Conservation (phyloP, 2,329 filamentous ascomycete genomes). For the Botrytis cinerea region DNA sequence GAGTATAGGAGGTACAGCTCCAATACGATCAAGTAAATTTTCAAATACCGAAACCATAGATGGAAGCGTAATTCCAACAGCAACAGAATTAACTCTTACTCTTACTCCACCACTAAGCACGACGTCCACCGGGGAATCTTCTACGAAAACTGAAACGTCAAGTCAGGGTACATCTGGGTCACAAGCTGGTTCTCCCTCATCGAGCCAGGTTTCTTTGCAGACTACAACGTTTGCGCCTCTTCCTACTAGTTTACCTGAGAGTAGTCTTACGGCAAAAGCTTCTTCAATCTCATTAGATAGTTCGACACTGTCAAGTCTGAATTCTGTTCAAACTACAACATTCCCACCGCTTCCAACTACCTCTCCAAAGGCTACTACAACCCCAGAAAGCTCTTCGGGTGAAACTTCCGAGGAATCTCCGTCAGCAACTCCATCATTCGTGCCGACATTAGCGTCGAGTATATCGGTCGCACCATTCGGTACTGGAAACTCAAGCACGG, state of each 20-base stretch:
- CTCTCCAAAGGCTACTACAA: background rate
- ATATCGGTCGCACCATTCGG: constrained; percentile 2
- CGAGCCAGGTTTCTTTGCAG: background rate
- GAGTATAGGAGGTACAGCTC: constrained; percentile 2
- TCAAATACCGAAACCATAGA: background rate
- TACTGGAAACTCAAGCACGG: background rate
- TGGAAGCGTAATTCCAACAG: background rate
- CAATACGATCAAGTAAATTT: background rate
- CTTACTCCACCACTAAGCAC: background rate
- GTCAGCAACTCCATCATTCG: background rate
- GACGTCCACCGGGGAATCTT: background rate
- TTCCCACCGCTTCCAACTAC: background rate
- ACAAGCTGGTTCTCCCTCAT: background rate
- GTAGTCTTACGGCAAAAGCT: background rate
- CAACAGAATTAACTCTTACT: background rate
- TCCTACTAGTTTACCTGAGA: background rate
- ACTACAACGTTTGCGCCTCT: background rate
- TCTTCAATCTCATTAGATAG: background rate
- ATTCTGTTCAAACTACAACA: background rate
- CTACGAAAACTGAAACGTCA: background rate
- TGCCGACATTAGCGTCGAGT: background rate
- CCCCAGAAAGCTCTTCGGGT: background rate
- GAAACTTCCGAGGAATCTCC: background rate
- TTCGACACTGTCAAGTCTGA: background rate
- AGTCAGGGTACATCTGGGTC: background rate